phyloP scores from a whole-genome alignment of 192 early-diverging fungal genomes.

The Entomortierella beljakovae region DNA sequence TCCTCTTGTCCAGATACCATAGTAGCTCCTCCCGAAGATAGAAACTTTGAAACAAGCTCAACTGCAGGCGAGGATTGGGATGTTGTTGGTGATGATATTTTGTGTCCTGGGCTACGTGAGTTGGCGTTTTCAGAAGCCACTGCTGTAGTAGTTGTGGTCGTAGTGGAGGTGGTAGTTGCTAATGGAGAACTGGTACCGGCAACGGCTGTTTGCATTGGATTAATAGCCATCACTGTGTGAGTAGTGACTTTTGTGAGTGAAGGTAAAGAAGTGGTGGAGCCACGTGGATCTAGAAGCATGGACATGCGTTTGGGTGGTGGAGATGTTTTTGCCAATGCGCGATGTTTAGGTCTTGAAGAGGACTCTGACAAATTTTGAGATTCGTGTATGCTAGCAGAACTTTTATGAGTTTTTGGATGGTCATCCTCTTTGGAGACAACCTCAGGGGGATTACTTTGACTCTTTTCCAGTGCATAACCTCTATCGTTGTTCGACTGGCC shows the following conservation, averaged over 20 bases:
- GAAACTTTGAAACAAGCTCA: conserved; percentile 35
- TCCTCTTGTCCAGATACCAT: conserved; percentile 2
- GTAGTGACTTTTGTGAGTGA: conserved; percentile 39
- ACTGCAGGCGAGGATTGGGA: conserved; percentile 32
- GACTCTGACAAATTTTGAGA: conserved; percentile 28
- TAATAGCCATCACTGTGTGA: conserved; percentile 43
- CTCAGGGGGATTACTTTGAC: conserved; percentile 27
- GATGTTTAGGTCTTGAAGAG: conserved; percentile 14
- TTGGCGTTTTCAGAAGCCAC: not conserved
- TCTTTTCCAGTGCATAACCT: conserved; percentile 35
- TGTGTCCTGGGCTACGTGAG: conserved; percentile 13
- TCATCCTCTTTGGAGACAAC: conserved; percentile 12
- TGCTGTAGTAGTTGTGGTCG: conserved; percentile 7
- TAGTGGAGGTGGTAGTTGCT: conserved; percentile 7
- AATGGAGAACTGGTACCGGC: conserved; percentile 16
- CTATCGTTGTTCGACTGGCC: not conserved
- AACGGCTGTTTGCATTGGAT: conserved; percentile 21
- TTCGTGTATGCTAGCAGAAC: conserved; percentile 32
- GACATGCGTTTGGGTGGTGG: conserved; percentile 46
- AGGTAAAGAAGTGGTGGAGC: conserved; percentile 27
- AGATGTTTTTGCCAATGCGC: conserved; percentile 12
- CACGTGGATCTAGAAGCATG: conserved; percentile 29
- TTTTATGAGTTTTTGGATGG: conserved; percentile 13
- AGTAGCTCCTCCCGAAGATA: not conserved
- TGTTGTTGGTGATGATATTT: conserved; percentile 17